Conservation (phyloP, 1,284 basidiomycete genomes). For the Malassezia cuniculi region DNA sequence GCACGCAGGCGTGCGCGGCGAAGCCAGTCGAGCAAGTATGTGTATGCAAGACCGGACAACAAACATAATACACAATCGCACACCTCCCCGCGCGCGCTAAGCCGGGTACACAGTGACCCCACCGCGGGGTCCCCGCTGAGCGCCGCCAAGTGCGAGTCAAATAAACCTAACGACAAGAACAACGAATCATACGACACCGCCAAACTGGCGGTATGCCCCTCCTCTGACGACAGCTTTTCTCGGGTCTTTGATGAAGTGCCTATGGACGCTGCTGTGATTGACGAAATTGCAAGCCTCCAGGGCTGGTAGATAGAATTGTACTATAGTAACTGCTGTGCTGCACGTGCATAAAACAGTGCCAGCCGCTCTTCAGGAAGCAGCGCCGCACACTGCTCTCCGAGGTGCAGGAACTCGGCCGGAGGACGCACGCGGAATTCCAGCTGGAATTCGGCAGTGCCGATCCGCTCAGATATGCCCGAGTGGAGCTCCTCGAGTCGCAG, state of each 20-base stretch:
- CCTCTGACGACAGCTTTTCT: constrained; percentile 14
- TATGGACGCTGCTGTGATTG: constrained; percentile 9
- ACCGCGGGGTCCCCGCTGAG: neutral
- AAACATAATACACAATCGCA: neutral
- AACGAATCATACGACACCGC: neutral
- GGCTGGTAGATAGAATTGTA: too few relatives aligned
- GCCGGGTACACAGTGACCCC: constrained; percentile 7
- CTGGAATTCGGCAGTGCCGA: neutral
- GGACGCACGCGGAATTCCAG: constrained; percentile 1
- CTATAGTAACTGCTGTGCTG: too few relatives aligned
- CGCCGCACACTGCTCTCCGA: neutral
- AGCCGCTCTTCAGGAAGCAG: too few relatives aligned
- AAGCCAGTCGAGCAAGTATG: neutral
- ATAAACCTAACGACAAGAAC: constrained; percentile 1
- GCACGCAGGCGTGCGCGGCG: neutral
- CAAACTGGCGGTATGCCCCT: neutral
- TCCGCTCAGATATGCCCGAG: neutral
- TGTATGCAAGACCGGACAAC: neutral
- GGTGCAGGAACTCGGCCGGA: constrained; percentile 3
- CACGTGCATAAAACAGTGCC: too few relatives aligned
- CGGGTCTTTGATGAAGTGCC: constrained; percentile 7
- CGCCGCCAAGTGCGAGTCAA: neutral
- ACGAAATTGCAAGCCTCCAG: constrained; percentile 7
- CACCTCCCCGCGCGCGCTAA: neutral
- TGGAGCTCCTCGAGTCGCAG: neutral